Percentiles rank a stretch among this genome's conserved stretches.
phyloP scores from a whole-genome alignment of 2,329 filamentous ascomycete species.

The Aureobasidium sp. region DNA sequence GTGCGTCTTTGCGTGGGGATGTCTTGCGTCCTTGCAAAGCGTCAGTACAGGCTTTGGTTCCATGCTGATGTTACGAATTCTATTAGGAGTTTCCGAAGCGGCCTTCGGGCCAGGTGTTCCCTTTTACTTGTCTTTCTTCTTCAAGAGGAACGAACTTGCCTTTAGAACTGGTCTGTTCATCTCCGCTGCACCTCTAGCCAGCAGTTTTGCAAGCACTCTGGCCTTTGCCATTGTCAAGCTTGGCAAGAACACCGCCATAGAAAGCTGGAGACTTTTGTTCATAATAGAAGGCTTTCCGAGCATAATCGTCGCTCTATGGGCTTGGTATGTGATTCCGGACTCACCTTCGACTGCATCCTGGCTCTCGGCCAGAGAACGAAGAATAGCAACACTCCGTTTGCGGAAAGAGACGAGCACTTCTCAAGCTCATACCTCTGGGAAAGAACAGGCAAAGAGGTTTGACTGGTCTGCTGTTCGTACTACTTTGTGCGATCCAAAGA shows the following conservation, averaged over 20 bases:
- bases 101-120: conserved; percentile 57
- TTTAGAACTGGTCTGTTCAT: conserved; percentile 81
- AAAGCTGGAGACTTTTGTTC: conserved; percentile 79
- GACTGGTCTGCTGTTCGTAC: conserved; percentile 49
- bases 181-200: conserved; percentile 57
- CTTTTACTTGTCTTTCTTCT: conserved; percentile 58
- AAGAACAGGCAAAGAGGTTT: conserved; percentile 31
- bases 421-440: background rate
- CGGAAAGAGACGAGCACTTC: conserved; percentile 39
- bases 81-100: conserved; percentile 51
- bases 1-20: conserved; percentile 70
- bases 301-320: conserved; percentile 62
- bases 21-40: conserved; percentile 64
- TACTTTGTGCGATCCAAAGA: conserved; percentile 57
- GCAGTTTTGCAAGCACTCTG: conserved; percentile 65
- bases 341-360: conserved; percentile 46
- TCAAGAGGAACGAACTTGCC: conserved; percentile 62
- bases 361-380: conserved; percentile 39
- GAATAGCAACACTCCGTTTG: conserved; percentile 63
- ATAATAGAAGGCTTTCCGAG: conserved; percentile 80
- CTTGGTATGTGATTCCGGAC: conserved; percentile 65
- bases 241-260: conserved; percentile 57
- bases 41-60: conserved; percentile 38
- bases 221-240: conserved; percentile 71
- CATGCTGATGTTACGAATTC: conserved; percentile 54